Conservation (phyloP, 805 yeast genomes). For the Candida ortonii region DNA sequence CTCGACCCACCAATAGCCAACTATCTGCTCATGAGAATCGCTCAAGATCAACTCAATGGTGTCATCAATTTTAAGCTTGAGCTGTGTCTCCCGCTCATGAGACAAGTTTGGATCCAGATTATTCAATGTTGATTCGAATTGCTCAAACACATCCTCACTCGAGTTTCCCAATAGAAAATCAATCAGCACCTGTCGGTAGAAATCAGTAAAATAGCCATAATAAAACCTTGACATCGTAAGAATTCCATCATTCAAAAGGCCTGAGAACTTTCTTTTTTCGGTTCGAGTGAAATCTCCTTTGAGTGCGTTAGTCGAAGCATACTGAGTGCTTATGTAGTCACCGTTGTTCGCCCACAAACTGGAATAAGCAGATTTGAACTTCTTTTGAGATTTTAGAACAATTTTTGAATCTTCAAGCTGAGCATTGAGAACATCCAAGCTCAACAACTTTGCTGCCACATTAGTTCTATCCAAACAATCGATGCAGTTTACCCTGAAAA, state of each 20-base stretch:
- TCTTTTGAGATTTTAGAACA: conserved; percentile 1
- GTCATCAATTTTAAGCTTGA: conserved; percentile 16
- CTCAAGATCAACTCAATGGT: conserved; percentile 17
- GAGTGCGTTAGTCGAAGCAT: conserved; percentile 56
- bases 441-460: conserved; percentile 41
- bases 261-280: conserved; percentile 39
- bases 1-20: conserved; percentile 36
- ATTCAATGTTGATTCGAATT: conserved; percentile 37
- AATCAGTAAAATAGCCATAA: conserved; percentile 43
- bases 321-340: conserved; percentile 61
- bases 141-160: conserved; percentile 34
- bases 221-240: conserved; percentile 42
- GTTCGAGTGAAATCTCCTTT: conserved; percentile 48
- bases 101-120: conserved; percentile 30
- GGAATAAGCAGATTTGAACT: conserved; percentile 29
- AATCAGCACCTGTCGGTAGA: conserved; percentile 41
- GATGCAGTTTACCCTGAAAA: conserved; percentile 58
- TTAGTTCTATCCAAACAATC: conserved; percentile 67
- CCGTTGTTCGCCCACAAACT: conserved; percentile 67
- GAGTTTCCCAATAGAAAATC: conserved; percentile 41
- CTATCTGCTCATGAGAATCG: conserved; percentile 20
- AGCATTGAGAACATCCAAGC: conserved; percentile 25
- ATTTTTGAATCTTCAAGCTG: conserved; percentile 25
- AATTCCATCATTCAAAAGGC: conserved; percentile 41
- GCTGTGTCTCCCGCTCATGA: conserved; percentile 16